Percentiles rank a stretch among this genome's conserved stretches.
Conservation (phyloP, 495 filamentous ascomycete species). For the Aspergillus conjunctus region DNA sequence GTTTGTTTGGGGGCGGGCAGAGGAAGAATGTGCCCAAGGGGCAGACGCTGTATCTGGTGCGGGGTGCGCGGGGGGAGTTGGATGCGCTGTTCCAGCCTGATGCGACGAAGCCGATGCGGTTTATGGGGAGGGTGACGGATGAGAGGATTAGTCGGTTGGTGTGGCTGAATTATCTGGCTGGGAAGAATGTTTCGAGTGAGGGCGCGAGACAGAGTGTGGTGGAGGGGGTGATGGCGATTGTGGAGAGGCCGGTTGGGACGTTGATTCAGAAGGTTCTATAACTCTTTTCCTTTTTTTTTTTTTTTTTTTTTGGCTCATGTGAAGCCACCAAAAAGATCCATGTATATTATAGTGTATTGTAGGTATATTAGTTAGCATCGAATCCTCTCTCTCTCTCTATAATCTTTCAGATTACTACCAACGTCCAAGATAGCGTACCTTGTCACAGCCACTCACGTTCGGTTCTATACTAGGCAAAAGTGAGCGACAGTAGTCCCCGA, state of each 20-base stretch:
- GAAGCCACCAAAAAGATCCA: background rate
- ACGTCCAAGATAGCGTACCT: no score
- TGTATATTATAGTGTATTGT: background rate
- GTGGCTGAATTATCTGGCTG: slow-evolving; percentile 89
- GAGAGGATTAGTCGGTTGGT: slow-evolving; percentile 77
- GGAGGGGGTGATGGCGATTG: slow-evolving; percentile 83
- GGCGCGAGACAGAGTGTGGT: slow-evolving; percentile 78
- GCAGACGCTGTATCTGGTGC: slow-evolving; percentile 69
- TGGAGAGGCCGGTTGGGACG: slow-evolving; percentile 85
- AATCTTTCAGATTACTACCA: no score
- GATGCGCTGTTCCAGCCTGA: slow-evolving; percentile 67
- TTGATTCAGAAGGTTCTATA: slow-evolving; percentile 71
- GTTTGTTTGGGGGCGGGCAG: slow-evolving; percentile 69
- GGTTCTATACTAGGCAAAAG: no score
- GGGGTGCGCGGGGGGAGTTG: slow-evolving; percentile 66
- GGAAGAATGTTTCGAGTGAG: slow-evolving; percentile 84
- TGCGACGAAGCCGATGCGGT: slow-evolving; percentile 41
- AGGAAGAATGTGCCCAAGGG: slow-evolving; percentile 70
- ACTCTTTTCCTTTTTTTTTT: slow-evolving; percentile 14
- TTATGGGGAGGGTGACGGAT: slow-evolving; percentile 71
- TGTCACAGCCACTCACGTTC: no score
- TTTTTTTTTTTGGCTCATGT: slow-evolving; percentile 9
- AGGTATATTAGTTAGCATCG: background rate
- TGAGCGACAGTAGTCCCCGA: no score
- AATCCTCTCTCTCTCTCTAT: background rate